Percentiles rank a stretch among this genome's conserved stretches.
phyloP scores from a whole-genome alignment of 768 basidiomycete genomes.

The Psilocybe subaeruginosa region DNA sequence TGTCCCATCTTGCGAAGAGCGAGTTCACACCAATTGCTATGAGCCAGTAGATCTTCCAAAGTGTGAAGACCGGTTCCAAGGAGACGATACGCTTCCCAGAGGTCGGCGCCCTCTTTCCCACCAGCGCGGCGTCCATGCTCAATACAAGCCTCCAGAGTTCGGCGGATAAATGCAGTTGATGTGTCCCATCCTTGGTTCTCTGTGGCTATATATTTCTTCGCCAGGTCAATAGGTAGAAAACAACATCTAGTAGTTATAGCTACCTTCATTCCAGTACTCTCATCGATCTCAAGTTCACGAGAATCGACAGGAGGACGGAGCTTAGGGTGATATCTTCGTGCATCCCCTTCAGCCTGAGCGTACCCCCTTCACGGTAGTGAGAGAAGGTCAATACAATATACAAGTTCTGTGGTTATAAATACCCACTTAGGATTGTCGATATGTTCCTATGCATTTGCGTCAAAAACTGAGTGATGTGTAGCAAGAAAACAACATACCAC shows the following conservation, averaged over 20 bases:
- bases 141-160: constrained; percentile 67
- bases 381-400: not conserved
- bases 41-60: constrained; percentile 76
- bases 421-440: constrained; percentile 77
- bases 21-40: constrained; percentile 82
- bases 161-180: constrained; percentile 67
- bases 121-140: constrained; percentile 61
- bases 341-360: constrained; percentile 69
- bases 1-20: constrained; percentile 72
- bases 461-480: constrained; percentile 1
- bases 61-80: constrained; percentile 72
- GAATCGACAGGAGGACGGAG: constrained; percentile 74
- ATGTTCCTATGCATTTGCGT: constrained; percentile 52
- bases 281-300: constrained; percentile 77
- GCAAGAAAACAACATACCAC: constrained; percentile 38
- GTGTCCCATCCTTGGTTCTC: constrained; percentile 73
- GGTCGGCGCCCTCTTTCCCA: constrained; percentile 55
- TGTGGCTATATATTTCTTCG: constrained; percentile 79
- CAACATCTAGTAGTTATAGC: not conserved
- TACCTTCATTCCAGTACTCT: constrained; percentile 81
- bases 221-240: not conserved
- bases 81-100: constrained; percentile 71
- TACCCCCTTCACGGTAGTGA: constrained; percentile 51
- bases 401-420: too few relatives aligned
- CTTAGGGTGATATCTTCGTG: constrained; percentile 69